Base-by-base conservation (phyloP, 768 basidiomycete species). In the Mycena rebaudengoi region DNA sequence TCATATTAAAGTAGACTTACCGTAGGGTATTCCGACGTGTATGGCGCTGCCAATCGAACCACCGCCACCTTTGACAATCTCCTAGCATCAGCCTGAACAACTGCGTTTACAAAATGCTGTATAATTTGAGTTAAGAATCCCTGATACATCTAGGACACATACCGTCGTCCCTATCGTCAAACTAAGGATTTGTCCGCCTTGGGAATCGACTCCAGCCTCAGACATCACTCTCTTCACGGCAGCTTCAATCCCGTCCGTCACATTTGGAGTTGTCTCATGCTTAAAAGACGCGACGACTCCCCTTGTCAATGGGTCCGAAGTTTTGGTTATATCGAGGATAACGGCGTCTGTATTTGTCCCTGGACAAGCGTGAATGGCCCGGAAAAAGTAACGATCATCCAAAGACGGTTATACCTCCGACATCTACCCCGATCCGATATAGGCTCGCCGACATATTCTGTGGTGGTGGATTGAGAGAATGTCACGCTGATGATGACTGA, bases 101-200 rank as follows among this genome's bases (percentile, higher is more conserved):
- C 82, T 1, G 87, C 86, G 64, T 90, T 87, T 25, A 87, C 78
- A 60, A 87, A 87, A 69, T 85, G 83, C 78, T 82, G 28, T 7
- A 5, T 40, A 7, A 28, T 20, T 23, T 52, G 41, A 49, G 40
- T 10, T 37, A 18, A 14, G 26, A 45, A 35, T 25, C 29, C 11
- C 11, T 28, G 14, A 13, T 4, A 33, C 7, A 28, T 14, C 18
- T 21, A 16, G 23, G 5, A 29, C 26, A 56, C 77, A 48, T 50
- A 85, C 86, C 0, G 88, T 89, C 0, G 88, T 89, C 32, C 89
- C 89, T 62, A 90, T 85, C 32, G 85, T 81, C 62, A 90, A 70
- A 7, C 84, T 83, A 50, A 84, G 76, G 32, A 90, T 77, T 1
- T 79, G 66, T 2, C 75, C 62, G 5, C 77, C 73, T 7, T 50